A percentile compares a stretch with the other conserved stretches of the same genome.
These are phyloP conservation scores for Paxillus involutus DNA, from an alignment of 768 basidiomycete species.

Conservation along the genomic window DNA sequence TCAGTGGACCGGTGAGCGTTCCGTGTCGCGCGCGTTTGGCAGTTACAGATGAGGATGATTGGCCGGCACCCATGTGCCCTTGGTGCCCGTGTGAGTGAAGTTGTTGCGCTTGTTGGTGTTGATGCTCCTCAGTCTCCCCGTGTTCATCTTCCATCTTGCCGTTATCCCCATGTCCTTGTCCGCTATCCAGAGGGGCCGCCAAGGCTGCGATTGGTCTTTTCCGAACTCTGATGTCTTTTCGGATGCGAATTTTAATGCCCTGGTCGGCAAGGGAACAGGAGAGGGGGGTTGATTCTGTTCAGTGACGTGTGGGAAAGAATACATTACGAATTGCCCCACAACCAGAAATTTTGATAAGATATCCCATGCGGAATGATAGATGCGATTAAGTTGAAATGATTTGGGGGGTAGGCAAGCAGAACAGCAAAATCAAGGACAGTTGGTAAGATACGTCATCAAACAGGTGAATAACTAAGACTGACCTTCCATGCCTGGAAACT, in stretches of 20 bases:
- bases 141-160: constrained; percentile 30
- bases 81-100: constrained; percentile 12
- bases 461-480: constrained; percentile 19
- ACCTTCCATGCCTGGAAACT: constrained; percentile 97
- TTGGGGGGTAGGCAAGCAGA: constrained; percentile 7
- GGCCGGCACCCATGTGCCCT: neutral
- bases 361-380: constrained; percentile 5
- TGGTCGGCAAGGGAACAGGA: constrained; percentile 93
- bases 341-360: too few species aligned
- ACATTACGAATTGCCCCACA: neutral
- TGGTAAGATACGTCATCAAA: neutral
- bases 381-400: constrained; percentile 14
- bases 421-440: constrained; percentile 14
- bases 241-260: constrained; percentile 92
- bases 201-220: constrained; percentile 57
- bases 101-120: constrained; percentile 7
- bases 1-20: constrained; percentile 22
- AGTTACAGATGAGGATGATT: neutral
- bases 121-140: constrained; percentile 20
- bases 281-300: constrained; percentile 78
- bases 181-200: constrained; percentile 16
- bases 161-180: constrained; percentile 7
- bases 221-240: constrained; percentile 86
- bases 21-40: constrained; percentile 31
- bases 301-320: constrained; percentile 7